Conservation (phyloP, 208 protist genomes). For the Leishmania tarentolae region DNA sequence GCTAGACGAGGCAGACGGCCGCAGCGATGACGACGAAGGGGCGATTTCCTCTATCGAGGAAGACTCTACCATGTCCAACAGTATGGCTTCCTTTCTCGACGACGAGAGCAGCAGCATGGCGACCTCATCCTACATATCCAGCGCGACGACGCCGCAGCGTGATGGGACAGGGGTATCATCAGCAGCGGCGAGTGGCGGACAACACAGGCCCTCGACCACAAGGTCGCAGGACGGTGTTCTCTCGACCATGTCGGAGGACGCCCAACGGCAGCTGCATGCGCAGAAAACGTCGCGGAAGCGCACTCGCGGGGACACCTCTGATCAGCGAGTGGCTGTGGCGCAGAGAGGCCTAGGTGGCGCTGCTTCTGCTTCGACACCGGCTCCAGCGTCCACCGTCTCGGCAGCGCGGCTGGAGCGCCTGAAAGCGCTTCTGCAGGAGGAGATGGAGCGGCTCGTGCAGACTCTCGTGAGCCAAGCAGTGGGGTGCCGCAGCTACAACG, state of each 20-base stretch:
- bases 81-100: slow-evolving; percentile 27
- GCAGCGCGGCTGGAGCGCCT: slow-evolving; percentile 55
- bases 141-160: slow-evolving; percentile 17
- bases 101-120: slow-evolving; percentile 23
- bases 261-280: neutral
- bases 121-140: slow-evolving; percentile 12
- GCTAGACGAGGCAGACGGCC: slow-evolving; percentile 32
- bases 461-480: slow-evolving; percentile 72
- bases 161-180: neutral
- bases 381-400: slow-evolving; percentile 37
- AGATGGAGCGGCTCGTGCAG: slow-evolving; percentile 77
- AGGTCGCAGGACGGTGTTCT: slow-evolving; percentile 4
- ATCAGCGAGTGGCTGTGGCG: neutral
- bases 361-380: slow-evolving; percentile 4
- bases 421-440: slow-evolving; percentile 45
- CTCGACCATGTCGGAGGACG: neutral
- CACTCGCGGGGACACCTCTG: slow-evolving; percentile 14
- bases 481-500: slow-evolving; percentile 82
- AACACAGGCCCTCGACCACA: neutral
- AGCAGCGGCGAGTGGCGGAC: neutral
- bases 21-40: slow-evolving; percentile 8
- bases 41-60: slow-evolving; percentile 10
- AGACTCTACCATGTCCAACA: slow-evolving; percentile 11
- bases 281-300: slow-evolving; percentile 18
- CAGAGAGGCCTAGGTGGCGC: neutral